phyloP scores from a whole-genome alignment of 768 basidiomycete genomes.

The Mycena metata region DNA sequence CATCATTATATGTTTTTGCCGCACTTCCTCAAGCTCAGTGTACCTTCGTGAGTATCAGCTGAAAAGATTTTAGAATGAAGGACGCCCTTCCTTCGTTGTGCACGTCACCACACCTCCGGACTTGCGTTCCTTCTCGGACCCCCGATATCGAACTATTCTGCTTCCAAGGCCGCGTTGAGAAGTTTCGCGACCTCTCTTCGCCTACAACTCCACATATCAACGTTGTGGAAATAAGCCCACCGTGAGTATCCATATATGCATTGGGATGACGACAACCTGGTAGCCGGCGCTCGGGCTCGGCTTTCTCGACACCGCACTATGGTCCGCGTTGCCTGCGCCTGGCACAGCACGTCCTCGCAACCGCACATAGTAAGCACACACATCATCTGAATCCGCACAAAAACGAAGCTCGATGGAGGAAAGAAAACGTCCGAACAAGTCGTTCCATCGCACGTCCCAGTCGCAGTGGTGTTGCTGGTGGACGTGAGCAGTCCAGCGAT shows the following conservation, averaged over 20 bases:
- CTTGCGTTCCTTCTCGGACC: slow-evolving; percentile 62
- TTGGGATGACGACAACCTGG: neutral
- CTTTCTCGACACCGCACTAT: no score
- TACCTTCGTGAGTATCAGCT: slow-evolving; percentile 40
- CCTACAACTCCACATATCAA: slow-evolving; percentile 63
- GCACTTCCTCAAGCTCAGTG: slow-evolving; percentile 67
- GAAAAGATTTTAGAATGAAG: slow-evolving; percentile 51
- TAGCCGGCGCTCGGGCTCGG: no score
- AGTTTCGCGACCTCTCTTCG: slow-evolving; percentile 64
- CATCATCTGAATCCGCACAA: no score
- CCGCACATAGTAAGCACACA: no score
- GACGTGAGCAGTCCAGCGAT: no score
- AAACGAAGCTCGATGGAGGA: no score
- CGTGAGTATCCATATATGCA: slow-evolving; percentile 54
- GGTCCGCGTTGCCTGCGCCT: no score
- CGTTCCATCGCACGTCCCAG: no score
- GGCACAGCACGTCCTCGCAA: no score
- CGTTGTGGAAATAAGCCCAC: slow-evolving; percentile 70
- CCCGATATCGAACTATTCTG: slow-evolving; percentile 63
- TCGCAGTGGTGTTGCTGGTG: no score
- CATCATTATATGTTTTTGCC: slow-evolving; percentile 65
- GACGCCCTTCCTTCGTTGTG: slow-evolving; percentile 61
- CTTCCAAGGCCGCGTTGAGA: slow-evolving; percentile 70
- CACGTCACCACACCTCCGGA: slow-evolving; percentile 67
- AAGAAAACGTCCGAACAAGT: no score